Conservation (phyloP, 78 protist genomes). For the Creolimax fragrantissima region DNA sequence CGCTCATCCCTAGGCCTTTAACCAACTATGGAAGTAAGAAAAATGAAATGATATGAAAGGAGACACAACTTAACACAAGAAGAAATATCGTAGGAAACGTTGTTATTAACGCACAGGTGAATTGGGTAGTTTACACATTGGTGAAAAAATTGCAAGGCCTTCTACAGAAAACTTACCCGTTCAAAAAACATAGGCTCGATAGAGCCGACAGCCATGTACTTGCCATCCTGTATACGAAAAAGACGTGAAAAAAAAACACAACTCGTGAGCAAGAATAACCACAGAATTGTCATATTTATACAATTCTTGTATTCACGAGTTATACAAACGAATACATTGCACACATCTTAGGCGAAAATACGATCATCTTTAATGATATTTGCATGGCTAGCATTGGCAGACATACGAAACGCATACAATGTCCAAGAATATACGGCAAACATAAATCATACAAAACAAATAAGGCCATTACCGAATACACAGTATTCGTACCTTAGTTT, state of each 20-base stretch:
- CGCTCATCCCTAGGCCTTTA: not conserved
- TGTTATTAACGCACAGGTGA: too few species aligned
- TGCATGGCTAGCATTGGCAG: not conserved
- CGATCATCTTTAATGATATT: not conserved
- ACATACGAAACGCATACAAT: not conserved
- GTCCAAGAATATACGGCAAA: not conserved
- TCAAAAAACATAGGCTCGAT: constrained; percentile 49
- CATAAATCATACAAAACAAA: not conserved
- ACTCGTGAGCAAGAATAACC: not conserved
- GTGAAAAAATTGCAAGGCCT: too few species aligned
- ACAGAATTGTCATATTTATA: not conserved
- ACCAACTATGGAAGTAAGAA: not conserved
- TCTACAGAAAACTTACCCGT: not conserved
- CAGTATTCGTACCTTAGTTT: not conserved
- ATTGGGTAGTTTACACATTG: too few species aligned
- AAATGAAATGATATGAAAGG: too few species aligned
- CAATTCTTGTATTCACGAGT: not conserved
- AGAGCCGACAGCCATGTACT: constrained; percentile 45
- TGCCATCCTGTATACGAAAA: constrained; percentile 15
- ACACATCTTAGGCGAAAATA: not conserved
- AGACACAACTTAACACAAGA: too few species aligned
- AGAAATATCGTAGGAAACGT: too few species aligned
- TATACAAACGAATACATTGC: not conserved
- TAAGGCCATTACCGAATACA: not conserved
- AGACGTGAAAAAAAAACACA: not conserved